Base-by-base conservation (phyloP, 129 eudicot genomes). In the Heracleum sosnowskyi region DNA sequence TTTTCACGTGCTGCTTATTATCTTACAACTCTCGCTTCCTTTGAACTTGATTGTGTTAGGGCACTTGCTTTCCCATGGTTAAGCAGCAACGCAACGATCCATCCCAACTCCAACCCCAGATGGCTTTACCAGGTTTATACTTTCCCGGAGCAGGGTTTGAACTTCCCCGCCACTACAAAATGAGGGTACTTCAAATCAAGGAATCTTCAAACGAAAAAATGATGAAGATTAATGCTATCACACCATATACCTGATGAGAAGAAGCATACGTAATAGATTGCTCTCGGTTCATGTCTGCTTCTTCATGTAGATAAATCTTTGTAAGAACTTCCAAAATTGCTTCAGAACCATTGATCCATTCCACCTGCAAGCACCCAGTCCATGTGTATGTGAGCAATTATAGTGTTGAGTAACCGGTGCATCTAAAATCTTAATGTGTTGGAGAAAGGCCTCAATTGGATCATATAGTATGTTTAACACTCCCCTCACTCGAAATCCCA, bases 61-160 rank as follows among this genome's bases (percentile, higher is more conserved):
- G 44, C 44, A 40, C 44, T 8, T 1, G 44, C 11, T 8, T 8
- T 40, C 99, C 97, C 97, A 96, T 55, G 97, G 96, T 7, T 90
- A 88, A 82, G 97, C 97, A 76, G 93, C 96, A 77, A 96, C 83
- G 97, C 97, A 96, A 24, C 99, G 87, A 72, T 96, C 99, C 87
- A 82, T 96, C 95, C 96, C n/a, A 92, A 84, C 97, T 96, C 99
- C 99, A 95, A 28, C 97, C 99, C 97, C 97, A 95, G 39, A 90
- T 87, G 44, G 88, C 84, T 41, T 90, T 84, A 36, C 90, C 88
- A 17, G 90, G 83, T 57, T 86, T 85, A 11, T 81, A 76, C 76
- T 85, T 84, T 72, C 74, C 78, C 34, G 75, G 42, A 41, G 87
- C 95, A 46, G 83, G 75, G 71, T 84, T 83, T 18, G 88, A 85